Evolutionary conservation across 352 stramenopile species (phyloP).

Genomic region (Thalassiosira allenii): DNA sequence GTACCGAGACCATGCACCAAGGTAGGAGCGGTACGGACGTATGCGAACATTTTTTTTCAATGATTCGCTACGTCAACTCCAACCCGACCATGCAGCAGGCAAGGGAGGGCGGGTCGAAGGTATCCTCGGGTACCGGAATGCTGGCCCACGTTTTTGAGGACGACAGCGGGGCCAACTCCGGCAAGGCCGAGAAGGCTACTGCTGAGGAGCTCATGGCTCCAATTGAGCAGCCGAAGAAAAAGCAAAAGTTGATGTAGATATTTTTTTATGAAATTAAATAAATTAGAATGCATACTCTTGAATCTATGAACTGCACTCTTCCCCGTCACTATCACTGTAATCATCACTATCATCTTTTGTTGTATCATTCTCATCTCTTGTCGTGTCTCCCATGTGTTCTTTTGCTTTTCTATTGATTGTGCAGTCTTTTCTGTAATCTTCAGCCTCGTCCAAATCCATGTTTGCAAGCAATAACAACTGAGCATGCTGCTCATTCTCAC

Average conservation of each 20-base stretch:
- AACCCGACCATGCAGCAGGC: conserved; percentile 30
- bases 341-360: no score
- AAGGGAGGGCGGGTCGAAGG: background rate
- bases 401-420: background rate
- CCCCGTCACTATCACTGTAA: no score
- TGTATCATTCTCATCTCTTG: background rate
- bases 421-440: background rate
- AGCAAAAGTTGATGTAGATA: background rate
- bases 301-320: no score
- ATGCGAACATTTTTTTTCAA: conserved; percentile 43
- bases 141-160: background rate
- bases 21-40: conserved; percentile 25
- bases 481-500: background rate
- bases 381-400: background rate
- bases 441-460: background rate
- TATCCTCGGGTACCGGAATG: background rate
- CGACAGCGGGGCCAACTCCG: conserved; percentile 6
- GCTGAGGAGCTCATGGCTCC: background rate
- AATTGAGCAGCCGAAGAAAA: background rate
- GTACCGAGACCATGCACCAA: conserved; percentile 16
- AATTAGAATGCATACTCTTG: background rate
- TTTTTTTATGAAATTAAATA: background rate
- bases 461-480: background rate
- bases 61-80: conserved; percentile 11
- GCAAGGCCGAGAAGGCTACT: background rate